phyloP scores from a whole-genome alignment of 2,329 filamentous ascomycete genomes.

The Aschersonia sp. region DNA sequence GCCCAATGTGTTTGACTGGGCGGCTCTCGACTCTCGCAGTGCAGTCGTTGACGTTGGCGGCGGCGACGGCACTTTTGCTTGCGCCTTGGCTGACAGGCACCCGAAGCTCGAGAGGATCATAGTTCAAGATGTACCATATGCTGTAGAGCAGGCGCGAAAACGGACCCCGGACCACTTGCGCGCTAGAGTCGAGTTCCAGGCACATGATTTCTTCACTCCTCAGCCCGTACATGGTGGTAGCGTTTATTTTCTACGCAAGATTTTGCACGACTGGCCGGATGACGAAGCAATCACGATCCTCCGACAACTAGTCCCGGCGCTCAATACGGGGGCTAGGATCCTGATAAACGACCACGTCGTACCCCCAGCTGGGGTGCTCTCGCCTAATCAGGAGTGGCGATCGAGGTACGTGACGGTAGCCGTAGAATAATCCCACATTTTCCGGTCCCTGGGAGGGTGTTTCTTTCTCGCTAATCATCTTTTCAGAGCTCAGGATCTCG shows the following conservation, averaged over 20 bases:
- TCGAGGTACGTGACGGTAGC: background rate
- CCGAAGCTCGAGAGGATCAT: background rate
- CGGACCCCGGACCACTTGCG: background rate
- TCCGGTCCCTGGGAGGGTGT: background rate
- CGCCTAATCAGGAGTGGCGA: background rate
- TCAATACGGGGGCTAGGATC: background rate
- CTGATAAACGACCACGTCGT: background rate
- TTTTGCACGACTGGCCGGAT: background rate
- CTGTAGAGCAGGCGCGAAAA: background rate
- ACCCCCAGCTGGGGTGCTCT: background rate
- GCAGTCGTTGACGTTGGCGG: background rate
- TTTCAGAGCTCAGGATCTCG: background rate
- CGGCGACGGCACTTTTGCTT: background rate
- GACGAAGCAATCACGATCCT: background rate
- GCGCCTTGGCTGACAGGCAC: background rate
- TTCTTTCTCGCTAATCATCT: background rate
- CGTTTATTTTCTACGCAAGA: background rate
- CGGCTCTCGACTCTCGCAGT: background rate
- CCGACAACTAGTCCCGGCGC: background rate
- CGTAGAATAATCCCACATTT: background rate
- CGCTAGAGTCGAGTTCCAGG: background rate
- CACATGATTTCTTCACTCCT: background rate
- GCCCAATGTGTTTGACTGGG: background rate
- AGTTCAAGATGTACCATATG: background rate
- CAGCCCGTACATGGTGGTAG: background rate